Base-by-base conservation (phyloP, 2,329 filamentous ascomycete species). In the Alternaria angustiovoidea region DNA sequence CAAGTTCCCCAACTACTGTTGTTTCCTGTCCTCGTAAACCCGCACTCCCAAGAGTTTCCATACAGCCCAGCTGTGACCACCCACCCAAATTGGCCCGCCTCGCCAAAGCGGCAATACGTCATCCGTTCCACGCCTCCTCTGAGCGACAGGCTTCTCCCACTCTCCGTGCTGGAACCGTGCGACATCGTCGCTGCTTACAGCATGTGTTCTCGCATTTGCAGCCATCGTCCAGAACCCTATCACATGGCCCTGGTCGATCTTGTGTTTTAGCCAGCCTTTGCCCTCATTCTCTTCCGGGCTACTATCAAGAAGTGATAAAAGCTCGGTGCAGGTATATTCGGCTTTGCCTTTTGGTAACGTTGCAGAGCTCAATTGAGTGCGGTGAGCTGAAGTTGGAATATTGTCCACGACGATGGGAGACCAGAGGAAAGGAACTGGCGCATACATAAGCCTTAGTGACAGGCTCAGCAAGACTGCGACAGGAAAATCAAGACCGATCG, bases 191-290 rank as follows among this genome's bases (percentile, higher is more conserved):
- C 60, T 69, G 18, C 66, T 61, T 5, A 71, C 66, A 14, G 49
- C 65, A 36, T 71, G 60, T 22, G 63, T 69, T 28, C 38, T 28
- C 9, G 66, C 57, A 28, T 60, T 46, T 2, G 66, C 67, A 4
- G 69, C 61, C 67, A 71, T 70, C 3, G 49, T 59, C 64, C 64
- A 71, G n/a, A 71, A 71, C 0, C 66, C 69, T 4, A 69, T 14
- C 1, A 71, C 32, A 43, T 71, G 69, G 0, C 66, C 67, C 32
- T 70, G 67, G 41, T 69, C 59, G 7, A 71, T 70, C 51, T 52
- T 63, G 14, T 65, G 62, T 8, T 63, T 58, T 7, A 68, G 3
- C 24, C 63, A 62, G 2, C 65, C 66, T 20, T 64, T 63, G 2
- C 59, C 41, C 2, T 28, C n/a, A 16, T 59, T 58, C 14, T 47